Base-by-base conservation (phyloP, 2,329 filamentous ascomycete species). In the Rutstroemia sp. region DNA sequence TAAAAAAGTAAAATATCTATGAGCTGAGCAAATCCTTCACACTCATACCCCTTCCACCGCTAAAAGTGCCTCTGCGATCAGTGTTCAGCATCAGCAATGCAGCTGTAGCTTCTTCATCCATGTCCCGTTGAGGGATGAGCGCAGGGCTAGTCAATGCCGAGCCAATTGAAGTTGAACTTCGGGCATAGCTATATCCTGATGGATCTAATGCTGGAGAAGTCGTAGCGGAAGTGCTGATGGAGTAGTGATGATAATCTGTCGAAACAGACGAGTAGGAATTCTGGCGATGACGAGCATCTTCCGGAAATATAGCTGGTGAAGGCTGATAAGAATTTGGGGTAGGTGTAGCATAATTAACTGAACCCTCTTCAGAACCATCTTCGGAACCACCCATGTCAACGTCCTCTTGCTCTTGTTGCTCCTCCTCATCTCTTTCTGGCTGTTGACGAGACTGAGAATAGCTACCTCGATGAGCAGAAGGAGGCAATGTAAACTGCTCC, bases 81-180 rank as follows among this genome's bases (percentile, higher is more conserved):
- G 78, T 83, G 63, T 92, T 95, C 58, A 96, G 75, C 91, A 96
- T 95, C 69, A 96, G 72, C 63, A 96, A 71, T 3, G 91, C 92
- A 12, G 89, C 86, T 7, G 90, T 94, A 1, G 90, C 92, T 50
- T 84, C 81, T 38, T 74, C 73, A 65, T 81, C 67, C 36, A 65
- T 86, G 60, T 88, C 83, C 19, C 73, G 40, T 65, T 81, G 78
- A 0, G 82, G 80, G 19, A 72, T 67, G 46, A 85, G 69, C 7
- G 77, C 77, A 1, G 82, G 82, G 60, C 81, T 84, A 5, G 84
- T 83, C 58, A 83, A 67, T 0, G 79, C 73, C 49, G 78, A 86
- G 2, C 73, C 77, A 2, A 63, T 46, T 1, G 60, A 60, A n/a
- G 61, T 53, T 38, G 48, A 58, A 70, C 16, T 78, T 75, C 40